A percentile compares a stretch with the other conserved stretches of the same genome.
Evolutionary conservation across 441 rosid genomes (phyloP).

Genomic region (Viola pubescens): DNA sequence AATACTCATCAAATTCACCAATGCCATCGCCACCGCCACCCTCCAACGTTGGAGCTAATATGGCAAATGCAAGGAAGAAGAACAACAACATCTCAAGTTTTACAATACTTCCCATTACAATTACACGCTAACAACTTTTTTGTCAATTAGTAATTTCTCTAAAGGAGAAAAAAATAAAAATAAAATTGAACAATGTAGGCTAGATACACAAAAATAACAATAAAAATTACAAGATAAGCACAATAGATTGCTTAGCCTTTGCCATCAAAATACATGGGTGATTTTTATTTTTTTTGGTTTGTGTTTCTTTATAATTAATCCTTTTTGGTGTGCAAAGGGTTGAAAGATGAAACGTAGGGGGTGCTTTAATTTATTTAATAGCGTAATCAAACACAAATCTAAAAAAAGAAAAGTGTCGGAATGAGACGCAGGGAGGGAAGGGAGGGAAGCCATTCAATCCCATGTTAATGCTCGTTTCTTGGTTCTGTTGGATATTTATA

Average conservation of each 20-base stretch:
- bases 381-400: not conserved
- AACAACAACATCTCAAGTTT: not conserved
- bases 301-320: too few relatives aligned
- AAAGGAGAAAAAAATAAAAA: too few relatives aligned
- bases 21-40: slow-evolving; percentile 14
- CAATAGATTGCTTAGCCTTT: too few relatives aligned
- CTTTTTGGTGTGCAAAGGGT: too few relatives aligned
- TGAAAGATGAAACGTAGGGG: not conserved
- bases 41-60: slow-evolving; percentile 2
- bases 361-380: not conserved
- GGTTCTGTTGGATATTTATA: too few relatives aligned
- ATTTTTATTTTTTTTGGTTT: too few relatives aligned
- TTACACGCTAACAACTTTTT: not conserved
- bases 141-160: too few relatives aligned
- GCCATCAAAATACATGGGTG: too few relatives aligned
- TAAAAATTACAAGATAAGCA: too few relatives aligned
- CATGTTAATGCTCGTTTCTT: not conserved
- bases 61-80: slow-evolving; percentile 14
- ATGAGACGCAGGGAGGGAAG: not conserved
- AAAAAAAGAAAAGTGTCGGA: not conserved
- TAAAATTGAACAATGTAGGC: too few relatives aligned
- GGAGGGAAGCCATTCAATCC: not conserved
- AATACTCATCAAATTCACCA: slow-evolving; percentile 25
- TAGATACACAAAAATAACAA: too few relatives aligned
- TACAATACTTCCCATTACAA: slow-evolving; percentile 15